Percentiles rank a stretch among this genome's conserved stretches.
Evolutionary conservation across 306 rosid genomes (phyloP).

Genomic region (Lathyrus oleraceus): DNA sequence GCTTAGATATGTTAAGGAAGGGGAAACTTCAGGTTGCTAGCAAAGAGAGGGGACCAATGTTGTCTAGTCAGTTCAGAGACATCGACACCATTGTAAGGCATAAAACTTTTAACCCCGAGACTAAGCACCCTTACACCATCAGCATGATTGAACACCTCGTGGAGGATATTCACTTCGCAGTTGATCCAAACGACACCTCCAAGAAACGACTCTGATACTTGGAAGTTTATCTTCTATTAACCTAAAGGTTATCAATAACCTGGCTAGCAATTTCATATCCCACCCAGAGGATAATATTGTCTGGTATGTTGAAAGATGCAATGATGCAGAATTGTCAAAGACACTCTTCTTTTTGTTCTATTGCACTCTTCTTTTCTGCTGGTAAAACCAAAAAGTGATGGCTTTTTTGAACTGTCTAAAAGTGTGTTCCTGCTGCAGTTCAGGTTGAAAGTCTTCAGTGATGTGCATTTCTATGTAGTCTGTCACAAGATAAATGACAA

Average conservation of each 20-base stretch:
- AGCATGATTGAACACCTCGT: conserved; percentile 90
- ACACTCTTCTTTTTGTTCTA: conserved; percentile 61
- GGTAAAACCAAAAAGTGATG: conserved; percentile 44
- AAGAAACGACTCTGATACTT: too few species aligned
- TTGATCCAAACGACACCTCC: conserved; percentile 73
- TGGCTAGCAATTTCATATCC: too few species aligned
- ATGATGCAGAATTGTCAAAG: too few species aligned
- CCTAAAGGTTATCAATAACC: too few species aligned
- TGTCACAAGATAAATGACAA: conserved; percentile 56
- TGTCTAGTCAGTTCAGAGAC: conserved; percentile 90
- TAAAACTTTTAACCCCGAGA: conserved; percentile 88
- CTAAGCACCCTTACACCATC: conserved; percentile 92
- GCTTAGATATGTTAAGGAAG: conserved; percentile 84
- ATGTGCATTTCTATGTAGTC: conserved; percentile 62
- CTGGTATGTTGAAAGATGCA: too few species aligned
- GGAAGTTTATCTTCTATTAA: too few species aligned
- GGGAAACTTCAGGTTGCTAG: conserved; percentile 97
- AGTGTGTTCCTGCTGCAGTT: conserved; percentile 56
- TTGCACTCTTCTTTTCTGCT: conserved; percentile 56
- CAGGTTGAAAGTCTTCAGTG: conserved; percentile 86
- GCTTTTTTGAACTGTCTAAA: conserved; percentile 50
- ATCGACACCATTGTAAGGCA: conserved; percentile 93
- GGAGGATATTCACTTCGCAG: conserved; percentile 87
- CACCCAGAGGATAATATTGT: too few species aligned
- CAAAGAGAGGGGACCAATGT: conserved; percentile 87